Percentiles rank a stretch among this genome's conserved stretches.
These are phyloP conservation scores for Smittium mucronatum DNA, from an alignment of 371 early-diverging fungal species.

Conservation along the genomic window DNA sequence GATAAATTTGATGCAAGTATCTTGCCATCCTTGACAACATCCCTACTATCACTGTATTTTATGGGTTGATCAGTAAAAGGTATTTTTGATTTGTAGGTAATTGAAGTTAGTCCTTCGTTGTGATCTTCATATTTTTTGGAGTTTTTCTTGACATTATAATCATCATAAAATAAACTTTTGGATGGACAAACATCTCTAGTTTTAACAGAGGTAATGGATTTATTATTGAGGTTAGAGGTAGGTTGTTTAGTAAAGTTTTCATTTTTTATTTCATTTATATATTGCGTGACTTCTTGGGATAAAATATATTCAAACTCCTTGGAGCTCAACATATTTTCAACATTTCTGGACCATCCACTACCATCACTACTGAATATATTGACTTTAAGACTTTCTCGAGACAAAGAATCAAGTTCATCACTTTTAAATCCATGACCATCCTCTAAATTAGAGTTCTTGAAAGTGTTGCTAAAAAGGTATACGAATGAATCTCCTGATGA, in stretches of 20 bases:
- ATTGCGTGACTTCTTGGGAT: background rate
- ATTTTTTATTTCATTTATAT: background rate
- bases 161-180: background rate
- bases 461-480: background rate
- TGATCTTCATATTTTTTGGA: background rate
- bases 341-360: conserved; percentile 28
- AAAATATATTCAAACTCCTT: background rate
- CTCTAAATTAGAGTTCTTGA: background rate
- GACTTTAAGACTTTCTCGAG: background rate
- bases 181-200: background rate
- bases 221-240: background rate
- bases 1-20: background rate
- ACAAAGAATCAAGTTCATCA: background rate
- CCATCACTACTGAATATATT: background rate
- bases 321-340: conserved; percentile 20
- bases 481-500: background rate
- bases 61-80: background rate
- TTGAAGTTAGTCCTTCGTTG: background rate
- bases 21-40: no score
- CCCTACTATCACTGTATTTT: background rate
- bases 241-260: background rate
- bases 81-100: background rate
- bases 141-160: background rate
- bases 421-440: background rate
- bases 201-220: background rate